Base-by-base conservation (phyloP, 768 basidiomycete species). In the Tulasnella sp. region DNA sequence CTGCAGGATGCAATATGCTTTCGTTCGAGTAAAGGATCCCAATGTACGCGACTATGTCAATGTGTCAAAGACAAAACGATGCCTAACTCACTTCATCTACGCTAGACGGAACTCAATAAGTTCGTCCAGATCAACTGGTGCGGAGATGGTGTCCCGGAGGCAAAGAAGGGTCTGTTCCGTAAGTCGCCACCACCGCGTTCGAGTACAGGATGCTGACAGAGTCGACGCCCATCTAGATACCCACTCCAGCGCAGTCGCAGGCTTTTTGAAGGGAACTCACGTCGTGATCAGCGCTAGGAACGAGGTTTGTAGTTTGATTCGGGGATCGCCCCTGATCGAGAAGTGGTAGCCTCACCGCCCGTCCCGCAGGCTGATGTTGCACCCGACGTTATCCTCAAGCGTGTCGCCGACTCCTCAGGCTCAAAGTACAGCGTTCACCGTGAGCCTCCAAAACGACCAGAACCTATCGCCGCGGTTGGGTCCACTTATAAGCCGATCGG, bases 121-220 rank as follows among this genome's bases (percentile, higher is more conserved):
- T 93, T 95, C 74, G 94, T 98, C 17, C 92, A 96, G 78, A 90
- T 98, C 80, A 93, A 94, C 77, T 97, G 96, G 95, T 94, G 94
- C 76, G 96, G 96, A 59, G 95, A 96, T 77, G 96, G 96, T 72
- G 96, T 98, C 0, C 96, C 96, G 14, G 93, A 89, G 79, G 84
- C 84, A 22, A 90, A 92, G 80, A 98, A 98, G 79, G 96, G 96
- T 8, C 84, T 97, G 29, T 96, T 96, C 82, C 90, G 81, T 81
- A 71, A 47, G 81, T 77, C 11, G 8, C 26, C 5, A 34, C 9
- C 11, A 1, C 11, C 5, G 5, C 9, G 22, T 16, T 52, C 40
- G 9, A 29, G 59, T 9, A 67, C 35, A 42, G 26, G 34, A 34
- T 59, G 29, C 35, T 14, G 42, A 35, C 19, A 37, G 5, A 17